Conservation (phyloP, 768 basidiomycete genomes). For the Holtermannia corniformis region DNA sequence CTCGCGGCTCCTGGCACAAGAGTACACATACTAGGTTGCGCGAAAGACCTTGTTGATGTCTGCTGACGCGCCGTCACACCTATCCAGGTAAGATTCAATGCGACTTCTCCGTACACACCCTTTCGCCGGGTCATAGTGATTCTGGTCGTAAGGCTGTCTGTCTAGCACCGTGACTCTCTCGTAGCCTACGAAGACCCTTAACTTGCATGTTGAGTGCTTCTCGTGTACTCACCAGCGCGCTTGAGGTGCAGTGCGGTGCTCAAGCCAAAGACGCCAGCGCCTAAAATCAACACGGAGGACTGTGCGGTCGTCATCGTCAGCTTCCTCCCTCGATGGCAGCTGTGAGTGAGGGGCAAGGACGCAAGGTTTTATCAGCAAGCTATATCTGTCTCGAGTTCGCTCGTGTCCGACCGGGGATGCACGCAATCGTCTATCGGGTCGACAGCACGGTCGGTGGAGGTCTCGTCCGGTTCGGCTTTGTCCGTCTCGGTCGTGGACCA, state of each 20-base stretch:
- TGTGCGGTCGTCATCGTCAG: too few relatives aligned
- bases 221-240: neutral
- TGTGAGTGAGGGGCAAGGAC: too few relatives aligned
- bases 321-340: too few relatives aligned
- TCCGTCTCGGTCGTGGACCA: too few relatives aligned
- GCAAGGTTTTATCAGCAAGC: too few relatives aligned
- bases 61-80: constrained; percentile 14
- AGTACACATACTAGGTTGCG: constrained; percentile 3
- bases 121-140: constrained; percentile 5
- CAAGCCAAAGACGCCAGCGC: constrained; percentile 10
- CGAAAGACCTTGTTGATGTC: constrained; percentile 18
- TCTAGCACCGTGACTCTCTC: constrained; percentile 13
- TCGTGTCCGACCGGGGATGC: too few relatives aligned
- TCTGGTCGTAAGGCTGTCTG: constrained; percentile 11
- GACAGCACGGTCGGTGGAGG: too few relatives aligned
- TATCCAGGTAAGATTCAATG: neutral
- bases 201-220: too few relatives aligned
- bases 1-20: neutral
- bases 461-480: too few relatives aligned
- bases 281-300: constrained; percentile 6
- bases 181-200: too few relatives aligned
- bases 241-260: constrained; percentile 9
- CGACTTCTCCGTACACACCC: neutral
- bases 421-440: too few relatives aligned
- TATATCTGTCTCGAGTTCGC: too few relatives aligned